phyloP scores from a whole-genome alignment of 1,284 basidiomycete genomes.

The Puccinia hordei region DNA sequence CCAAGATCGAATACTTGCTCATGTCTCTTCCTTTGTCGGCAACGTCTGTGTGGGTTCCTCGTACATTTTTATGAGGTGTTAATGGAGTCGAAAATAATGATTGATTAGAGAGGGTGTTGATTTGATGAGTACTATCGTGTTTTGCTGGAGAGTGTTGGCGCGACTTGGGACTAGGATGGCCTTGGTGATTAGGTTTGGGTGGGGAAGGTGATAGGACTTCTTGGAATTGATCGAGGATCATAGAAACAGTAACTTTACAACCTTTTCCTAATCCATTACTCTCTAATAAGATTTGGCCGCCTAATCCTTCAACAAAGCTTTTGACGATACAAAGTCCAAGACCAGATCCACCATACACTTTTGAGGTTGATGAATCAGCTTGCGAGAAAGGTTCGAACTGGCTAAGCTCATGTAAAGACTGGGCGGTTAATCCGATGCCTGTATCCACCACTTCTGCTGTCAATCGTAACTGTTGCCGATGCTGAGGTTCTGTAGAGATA shows the following conservation, averaged over 20 bases:
- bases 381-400: constrained; percentile 41
- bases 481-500: not conserved
- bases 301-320: constrained; percentile 58
- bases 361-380: constrained; percentile 23
- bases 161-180: not conserved
- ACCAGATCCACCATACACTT: constrained; percentile 25
- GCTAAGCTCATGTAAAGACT: not conserved
- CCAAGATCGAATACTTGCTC: constrained; percentile 56
- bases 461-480: constrained; percentile 15
- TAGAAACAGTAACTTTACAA: constrained; percentile 54
- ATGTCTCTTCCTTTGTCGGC: constrained; percentile 53
- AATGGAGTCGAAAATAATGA: too few relatives aligned
- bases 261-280: constrained; percentile 57
- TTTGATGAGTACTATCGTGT: not conserved
- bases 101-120: constrained; percentile 1
- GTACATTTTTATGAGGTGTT: not conserved
- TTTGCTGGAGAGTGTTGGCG: not conserved
- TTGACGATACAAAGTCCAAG: constrained; percentile 58
- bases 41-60: not conserved
- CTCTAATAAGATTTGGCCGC: constrained; percentile 56
- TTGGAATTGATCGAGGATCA: constrained; percentile 14
- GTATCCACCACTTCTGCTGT: constrained; percentile 23
- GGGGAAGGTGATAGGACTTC: not conserved
- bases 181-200: not conserved
- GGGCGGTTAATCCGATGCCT: constrained; percentile 23